These are phyloP conservation scores for Cercospora sp. DNA, from an alignment of 2,329 filamentous ascomycete genomes.

Conservation along the genomic window DNA sequence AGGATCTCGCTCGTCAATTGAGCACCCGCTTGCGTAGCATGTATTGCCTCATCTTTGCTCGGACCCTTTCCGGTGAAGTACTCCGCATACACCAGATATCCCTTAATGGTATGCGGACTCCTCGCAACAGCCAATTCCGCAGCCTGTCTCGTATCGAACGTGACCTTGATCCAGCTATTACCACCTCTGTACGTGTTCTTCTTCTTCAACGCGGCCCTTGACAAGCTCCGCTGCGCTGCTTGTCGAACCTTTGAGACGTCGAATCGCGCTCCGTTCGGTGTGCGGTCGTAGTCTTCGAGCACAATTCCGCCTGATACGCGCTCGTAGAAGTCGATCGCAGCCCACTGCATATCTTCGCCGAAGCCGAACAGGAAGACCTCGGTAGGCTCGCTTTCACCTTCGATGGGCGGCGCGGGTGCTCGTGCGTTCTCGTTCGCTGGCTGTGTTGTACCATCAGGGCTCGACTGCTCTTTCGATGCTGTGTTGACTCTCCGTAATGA, in stretches of 20 bases:
- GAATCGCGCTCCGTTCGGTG: conserved; percentile 73
- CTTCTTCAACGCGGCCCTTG: conserved; percentile 70
- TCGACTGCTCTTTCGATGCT: conserved; percentile 34
- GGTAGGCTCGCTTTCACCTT: conserved; percentile 53
- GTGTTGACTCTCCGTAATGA: conserved; percentile 30
- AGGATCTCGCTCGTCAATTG: conserved; percentile 33
- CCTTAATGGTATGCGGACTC: conserved; percentile 50
- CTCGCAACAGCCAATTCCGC: conserved; percentile 51
- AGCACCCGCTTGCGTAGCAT: conserved; percentile 40
- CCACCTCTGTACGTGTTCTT: conserved; percentile 81
- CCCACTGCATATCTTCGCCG: conserved; percentile 68
- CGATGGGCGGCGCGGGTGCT: conserved; percentile 33
- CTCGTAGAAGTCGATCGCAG: conserved; percentile 86
- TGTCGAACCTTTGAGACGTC: conserved; percentile 72
- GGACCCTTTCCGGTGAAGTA: conserved; percentile 49
- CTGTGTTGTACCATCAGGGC: conserved; percentile 36
- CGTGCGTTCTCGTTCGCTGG: conserved; percentile 2
- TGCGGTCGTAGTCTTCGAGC: conserved; percentile 89
- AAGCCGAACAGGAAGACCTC: conserved; percentile 88
- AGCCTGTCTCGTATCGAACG: conserved; percentile 51
- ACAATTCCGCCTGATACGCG: conserved; percentile 75
- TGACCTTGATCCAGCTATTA: conserved; percentile 78
- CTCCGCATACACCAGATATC: conserved; percentile 51
- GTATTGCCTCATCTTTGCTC: conserved; percentile 45
- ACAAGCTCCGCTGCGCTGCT: conserved; percentile 66